Evolutionary conservation across 2,329 filamentous ascomycete species (phyloP), one percentile per base, ranked within the genome.

Genomic region (Diplodia intermedia): DNA sequence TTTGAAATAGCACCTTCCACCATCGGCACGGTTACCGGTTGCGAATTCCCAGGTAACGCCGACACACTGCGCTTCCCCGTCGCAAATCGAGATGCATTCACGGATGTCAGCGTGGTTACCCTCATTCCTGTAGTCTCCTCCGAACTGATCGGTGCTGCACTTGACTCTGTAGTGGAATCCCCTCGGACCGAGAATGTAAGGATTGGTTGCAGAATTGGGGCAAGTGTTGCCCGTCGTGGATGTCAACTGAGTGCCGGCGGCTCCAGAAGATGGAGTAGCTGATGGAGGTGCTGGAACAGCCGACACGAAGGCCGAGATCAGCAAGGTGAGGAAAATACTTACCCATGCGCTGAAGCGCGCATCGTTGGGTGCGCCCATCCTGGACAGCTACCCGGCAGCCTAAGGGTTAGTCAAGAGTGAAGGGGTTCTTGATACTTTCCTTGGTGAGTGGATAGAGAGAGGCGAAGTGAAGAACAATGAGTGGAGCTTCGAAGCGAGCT

Each of bases 121-220:
- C 14, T 23, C 20, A 5, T 4, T 38, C 6, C 7, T 23, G 15
- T 52, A 18, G 18, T 63, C 60, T n/a, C 60, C 60, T 15, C 60
- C 47, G n/a, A 18, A 12, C 6, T 49, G 60, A 12, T 63, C 60
- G 4, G 60, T 52, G 31, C 20, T 40, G 14, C 65, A 67, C 9
- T n/a, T 6, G n/a, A 67, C 3, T 23, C 33, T 43, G 47, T 67
- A 67, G 14, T 67, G 65, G 43, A 50, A 67, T 8, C 54, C 65
- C 9, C 54, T 60, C 9, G 40, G 15, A 20, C 54, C 65, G 1
- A 20, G 8, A n/a, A 60, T 29, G 14, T 26, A 49, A 14, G 43
- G 43, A n/a, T 36, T 49, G 9, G 31, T 31, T 8, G 29, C 26
- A 14, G 9, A 7, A 4, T 11, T 29, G n/a, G 65, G 54, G 29